Evolutionary conservation across 306 rosid species (phyloP).

Genomic region (Castanea sativa): DNA sequence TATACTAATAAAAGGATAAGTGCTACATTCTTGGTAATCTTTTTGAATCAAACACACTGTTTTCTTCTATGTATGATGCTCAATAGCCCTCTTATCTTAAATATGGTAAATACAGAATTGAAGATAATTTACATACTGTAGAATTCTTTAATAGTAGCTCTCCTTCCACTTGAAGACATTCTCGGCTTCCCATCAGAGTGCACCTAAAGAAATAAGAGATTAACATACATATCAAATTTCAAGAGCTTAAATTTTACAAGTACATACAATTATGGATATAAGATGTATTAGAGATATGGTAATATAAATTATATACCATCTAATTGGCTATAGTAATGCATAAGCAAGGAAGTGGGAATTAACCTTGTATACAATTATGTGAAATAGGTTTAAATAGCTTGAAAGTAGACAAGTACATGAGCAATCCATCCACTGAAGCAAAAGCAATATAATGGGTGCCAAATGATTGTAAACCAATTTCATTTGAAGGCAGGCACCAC

Average conservation of each 20-base stretch:
- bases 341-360: conserved; percentile 5
- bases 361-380: conserved; percentile 61
- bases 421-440: conserved; percentile 64
- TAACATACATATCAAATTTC: conserved; percentile 4
- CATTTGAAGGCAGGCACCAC: conserved; percentile 57
- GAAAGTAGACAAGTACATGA: conserved; percentile 55
- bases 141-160: conserved; percentile 63
- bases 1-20: neutral
- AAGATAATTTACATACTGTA: conserved; percentile 38
- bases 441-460: conserved; percentile 56
- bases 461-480: conserved; percentile 58
- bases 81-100: neutral
- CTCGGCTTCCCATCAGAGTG: conserved; percentile 39
- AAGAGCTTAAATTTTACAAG: neutral
- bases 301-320: neutral
- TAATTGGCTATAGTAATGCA: neutral
- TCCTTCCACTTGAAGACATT: conserved; percentile 52
- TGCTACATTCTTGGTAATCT: neutral
- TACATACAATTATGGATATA: neutral
- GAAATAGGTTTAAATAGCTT: conserved; percentile 53
- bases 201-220: conserved; percentile 37
- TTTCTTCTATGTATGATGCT: neutral
- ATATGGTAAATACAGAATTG: neutral
- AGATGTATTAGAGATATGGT: neutral
- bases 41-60: neutral